A percentile compares a stretch with the other conserved stretches of the same genome.
phyloP scores from a whole-genome alignment of 495 filamentous ascomycete species.

The Aspergillus sclerotioniger region DNA sequence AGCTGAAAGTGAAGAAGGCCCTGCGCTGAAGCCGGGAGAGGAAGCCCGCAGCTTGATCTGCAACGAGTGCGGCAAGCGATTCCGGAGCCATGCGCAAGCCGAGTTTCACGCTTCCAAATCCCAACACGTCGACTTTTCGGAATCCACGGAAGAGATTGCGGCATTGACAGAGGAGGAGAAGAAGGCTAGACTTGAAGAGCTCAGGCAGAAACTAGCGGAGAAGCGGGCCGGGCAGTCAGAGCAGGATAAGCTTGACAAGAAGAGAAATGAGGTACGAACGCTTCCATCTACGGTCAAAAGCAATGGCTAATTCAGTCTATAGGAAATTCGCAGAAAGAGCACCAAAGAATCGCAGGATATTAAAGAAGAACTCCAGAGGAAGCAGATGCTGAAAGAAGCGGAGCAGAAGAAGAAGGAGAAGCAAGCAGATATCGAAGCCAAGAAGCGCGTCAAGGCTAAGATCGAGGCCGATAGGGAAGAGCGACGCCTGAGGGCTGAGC shows the following conservation, averaged over 20 bases:
- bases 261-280: slow-evolving; percentile 77
- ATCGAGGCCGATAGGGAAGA: slow-evolving; percentile 90
- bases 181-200: slow-evolving; percentile 69
- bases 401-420: slow-evolving; percentile 83
- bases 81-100: slow-evolving; percentile 74
- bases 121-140: slow-evolving; percentile 85
- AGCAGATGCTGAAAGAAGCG: slow-evolving; percentile 88
- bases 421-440: slow-evolving; percentile 79
- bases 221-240: slow-evolving; percentile 69
- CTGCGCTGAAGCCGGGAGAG: slow-evolving; percentile 60
- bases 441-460: slow-evolving; percentile 82
- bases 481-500: slow-evolving; percentile 75
- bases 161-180: slow-evolving; percentile 93
- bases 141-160: slow-evolving; percentile 87
- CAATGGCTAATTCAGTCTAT: slow-evolving; percentile 4
- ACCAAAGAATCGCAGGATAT: slow-evolving; percentile 74
- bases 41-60: slow-evolving; percentile 68
- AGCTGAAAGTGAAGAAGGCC: slow-evolving; percentile 36
- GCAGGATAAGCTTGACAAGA: slow-evolving; percentile 78
- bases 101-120: slow-evolving; percentile 90
- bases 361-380: slow-evolving; percentile 80
- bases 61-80: slow-evolving; percentile 91
- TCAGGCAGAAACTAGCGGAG: slow-evolving; percentile 67
- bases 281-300: not conserved
- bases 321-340: slow-evolving; percentile 85